Conservation (phyloP, 2,329 filamentous ascomycete genomes). For the Ascochyta koolunga region DNA sequence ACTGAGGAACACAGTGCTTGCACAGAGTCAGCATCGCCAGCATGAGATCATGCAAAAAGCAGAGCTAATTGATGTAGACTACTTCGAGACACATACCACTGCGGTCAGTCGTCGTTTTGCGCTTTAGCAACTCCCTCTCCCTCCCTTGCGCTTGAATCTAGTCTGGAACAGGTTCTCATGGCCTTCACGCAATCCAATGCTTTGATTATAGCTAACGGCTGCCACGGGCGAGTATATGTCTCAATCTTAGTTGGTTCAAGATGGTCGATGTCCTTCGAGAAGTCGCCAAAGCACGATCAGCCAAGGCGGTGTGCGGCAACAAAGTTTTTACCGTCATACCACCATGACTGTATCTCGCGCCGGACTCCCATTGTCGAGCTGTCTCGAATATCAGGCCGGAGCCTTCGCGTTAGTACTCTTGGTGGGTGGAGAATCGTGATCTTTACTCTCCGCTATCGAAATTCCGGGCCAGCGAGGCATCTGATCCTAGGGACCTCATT, state of each 20-base stretch:
- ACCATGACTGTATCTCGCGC: neutral
- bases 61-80: too few species aligned
- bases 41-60: too few species aligned
- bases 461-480: conserved; percentile 25
- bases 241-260: conserved; percentile 27
- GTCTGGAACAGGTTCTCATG: too few species aligned
- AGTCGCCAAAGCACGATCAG: conserved; percentile 25
- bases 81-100: too few species aligned
- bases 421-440: conserved; percentile 24
- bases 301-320: conserved; percentile 16
- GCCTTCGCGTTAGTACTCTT: conserved; percentile 14
- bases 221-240: neutral
- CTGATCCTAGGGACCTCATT: conserved; percentile 25
- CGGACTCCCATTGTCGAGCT: conserved; percentile 18
- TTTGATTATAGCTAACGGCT: too few species aligned
- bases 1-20: too few species aligned
- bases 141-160: too few species aligned
- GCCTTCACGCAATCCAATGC: too few species aligned
- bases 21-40: too few species aligned
- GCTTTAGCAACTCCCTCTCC: too few species aligned
- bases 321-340: conserved; percentile 19
- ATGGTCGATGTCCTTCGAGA: conserved; percentile 34
- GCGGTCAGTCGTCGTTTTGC: too few species aligned
- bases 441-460: conserved; percentile 24
- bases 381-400: conserved; percentile 33